A percentile compares a stretch with the other conserved stretches of the same genome.
Evolutionary conservation across 352 stramenopile species (phyloP).

Genomic region (Peronospora belbahrii): DNA sequence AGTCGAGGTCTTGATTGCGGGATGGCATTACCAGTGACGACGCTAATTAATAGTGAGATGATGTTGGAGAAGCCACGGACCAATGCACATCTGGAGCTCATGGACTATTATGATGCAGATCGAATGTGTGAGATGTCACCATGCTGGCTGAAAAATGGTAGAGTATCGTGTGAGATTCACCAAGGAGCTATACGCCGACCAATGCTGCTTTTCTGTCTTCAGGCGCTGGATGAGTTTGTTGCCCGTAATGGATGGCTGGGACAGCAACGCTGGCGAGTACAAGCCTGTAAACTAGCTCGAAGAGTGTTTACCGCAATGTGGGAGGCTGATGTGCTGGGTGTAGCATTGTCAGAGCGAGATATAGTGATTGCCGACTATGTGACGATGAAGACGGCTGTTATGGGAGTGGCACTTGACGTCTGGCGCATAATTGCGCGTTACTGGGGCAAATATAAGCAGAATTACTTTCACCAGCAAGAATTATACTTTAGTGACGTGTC

Average conservation of each 20-base stretch:
- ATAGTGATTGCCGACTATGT: slow-evolving; percentile 39
- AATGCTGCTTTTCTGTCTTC: slow-evolving; percentile 68
- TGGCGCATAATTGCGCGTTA: slow-evolving; percentile 54
- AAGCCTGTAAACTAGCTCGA: slow-evolving; percentile 45
- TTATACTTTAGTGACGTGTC: slow-evolving; percentile 41
- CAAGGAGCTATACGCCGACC: slow-evolving; percentile 25
- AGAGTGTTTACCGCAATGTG: slow-evolving; percentile 48
- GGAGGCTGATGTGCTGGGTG: slow-evolving; percentile 34
- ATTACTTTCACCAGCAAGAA: slow-evolving; percentile 59
- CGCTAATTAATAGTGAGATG: slow-evolving; percentile 29
- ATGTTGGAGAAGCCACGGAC: slow-evolving; percentile 8
- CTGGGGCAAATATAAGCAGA: slow-evolving; percentile 53
- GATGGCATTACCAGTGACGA: slow-evolving; percentile 18
- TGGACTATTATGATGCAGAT: slow-evolving; percentile 65
- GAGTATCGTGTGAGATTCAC: slow-evolving; percentile 41
- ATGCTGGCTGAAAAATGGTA: slow-evolving; percentile 43
- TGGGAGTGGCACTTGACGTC: slow-evolving; percentile 43
- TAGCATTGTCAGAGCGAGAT: slow-evolving; percentile 13
- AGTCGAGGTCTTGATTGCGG: slow-evolving; percentile 1
- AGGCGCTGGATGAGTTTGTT: slow-evolving; percentile 71
- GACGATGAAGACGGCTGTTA: slow-evolving; percentile 20
- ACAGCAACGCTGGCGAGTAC: slow-evolving; percentile 33
- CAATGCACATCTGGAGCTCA: slow-evolving; percentile 26
- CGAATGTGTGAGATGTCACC: slow-evolving; percentile 54
- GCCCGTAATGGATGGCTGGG: slow-evolving; percentile 24